These are phyloP conservation scores for Aciculosporium take DNA, from an alignment of 2,329 filamentous ascomycete species.

Conservation along the genomic window DNA sequence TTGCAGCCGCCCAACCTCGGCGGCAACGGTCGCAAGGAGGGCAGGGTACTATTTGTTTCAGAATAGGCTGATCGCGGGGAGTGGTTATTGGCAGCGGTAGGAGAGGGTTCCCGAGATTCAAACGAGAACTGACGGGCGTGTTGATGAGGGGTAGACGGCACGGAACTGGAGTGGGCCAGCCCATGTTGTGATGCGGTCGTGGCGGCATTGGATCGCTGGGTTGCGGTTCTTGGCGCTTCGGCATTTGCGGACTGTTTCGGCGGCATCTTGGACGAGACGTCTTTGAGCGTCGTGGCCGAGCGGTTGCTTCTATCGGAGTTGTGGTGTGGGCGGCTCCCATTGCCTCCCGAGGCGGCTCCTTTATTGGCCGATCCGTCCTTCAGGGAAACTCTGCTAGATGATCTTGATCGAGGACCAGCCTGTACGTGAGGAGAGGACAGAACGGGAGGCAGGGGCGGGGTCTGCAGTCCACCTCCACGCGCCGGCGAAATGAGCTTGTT, in stretches of 20 bases:
- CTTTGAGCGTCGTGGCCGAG: constrained; percentile 46
- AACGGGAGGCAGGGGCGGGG: constrained; percentile 39
- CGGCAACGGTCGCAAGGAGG: constrained; percentile 51
- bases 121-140: constrained; percentile 71
- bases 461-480: constrained; percentile 41
- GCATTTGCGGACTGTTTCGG: constrained; percentile 27
- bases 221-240: constrained; percentile 18
- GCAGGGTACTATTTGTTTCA: constrained; percentile 64
- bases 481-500: constrained; percentile 49
- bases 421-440: constrained; percentile 43
- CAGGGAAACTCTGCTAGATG: constrained; percentile 45
- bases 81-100: constrained; percentile 59
- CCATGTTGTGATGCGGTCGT: constrained; percentile 17
- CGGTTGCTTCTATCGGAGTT: constrained; percentile 47
- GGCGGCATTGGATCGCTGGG: constrained; percentile 16
- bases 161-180: constrained; percentile 60
- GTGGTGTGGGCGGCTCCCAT: constrained; percentile 50
- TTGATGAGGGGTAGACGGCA: constrained; percentile 87
- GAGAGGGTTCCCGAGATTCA: constrained; percentile 66
- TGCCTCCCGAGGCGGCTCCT: constrained; percentile 37
- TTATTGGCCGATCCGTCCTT: constrained; percentile 34
- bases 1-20: constrained; percentile 53
- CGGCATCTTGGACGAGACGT: constrained; percentile 35
- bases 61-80: constrained; percentile 85
- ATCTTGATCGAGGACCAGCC: constrained; percentile 41